A percentile compares a stretch with the other conserved stretches of the same genome.
phyloP scores from a whole-genome alignment of 106 monocot species.

The Gastrodia elata region DNA sequence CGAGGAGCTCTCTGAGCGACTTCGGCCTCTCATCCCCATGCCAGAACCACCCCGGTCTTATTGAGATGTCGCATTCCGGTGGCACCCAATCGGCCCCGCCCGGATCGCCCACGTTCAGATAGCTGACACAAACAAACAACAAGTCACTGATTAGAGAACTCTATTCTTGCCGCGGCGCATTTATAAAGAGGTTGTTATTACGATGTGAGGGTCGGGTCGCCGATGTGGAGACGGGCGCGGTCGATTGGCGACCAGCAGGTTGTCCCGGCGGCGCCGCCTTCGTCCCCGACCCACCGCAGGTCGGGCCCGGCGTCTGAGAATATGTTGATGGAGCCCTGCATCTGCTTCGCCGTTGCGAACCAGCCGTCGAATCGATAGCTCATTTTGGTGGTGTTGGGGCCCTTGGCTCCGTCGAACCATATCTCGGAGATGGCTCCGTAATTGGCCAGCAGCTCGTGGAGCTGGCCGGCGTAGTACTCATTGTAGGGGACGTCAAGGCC shows the following conservation, averaged over 20 bases:
- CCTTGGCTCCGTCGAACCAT: conserved; percentile 97
- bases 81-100: conserved; percentile 81
- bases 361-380: conserved; percentile 74
- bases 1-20: conserved; percentile 37
- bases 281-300: conserved; percentile 85
- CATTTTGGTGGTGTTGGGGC: conserved; percentile 67
- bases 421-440: conserved; percentile 70
- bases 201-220: conserved; percentile 38
- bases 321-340: conserved; percentile 78
- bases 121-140: conserved; percentile 24
- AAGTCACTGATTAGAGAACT: neutral
- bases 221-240: conserved; percentile 54
- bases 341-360: conserved; percentile 56
- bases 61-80: conserved; percentile 88
- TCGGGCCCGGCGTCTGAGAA: conserved; percentile 92
- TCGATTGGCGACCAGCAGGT: conserved; percentile 77
- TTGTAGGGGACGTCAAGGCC: conserved; percentile 62
- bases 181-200: conserved; percentile 6
- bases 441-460: conserved; percentile 58
- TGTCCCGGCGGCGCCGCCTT: conserved; percentile 55
- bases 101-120: conserved; percentile 60
- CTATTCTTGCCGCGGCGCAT: no score
- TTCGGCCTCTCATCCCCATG: conserved; percentile 60
- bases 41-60: conserved; percentile 92
- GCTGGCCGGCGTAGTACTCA: conserved; percentile 71